phyloP scores from a whole-genome alignment of 805 yeast genomes.

The Torulaspora maleeae region DNA sequence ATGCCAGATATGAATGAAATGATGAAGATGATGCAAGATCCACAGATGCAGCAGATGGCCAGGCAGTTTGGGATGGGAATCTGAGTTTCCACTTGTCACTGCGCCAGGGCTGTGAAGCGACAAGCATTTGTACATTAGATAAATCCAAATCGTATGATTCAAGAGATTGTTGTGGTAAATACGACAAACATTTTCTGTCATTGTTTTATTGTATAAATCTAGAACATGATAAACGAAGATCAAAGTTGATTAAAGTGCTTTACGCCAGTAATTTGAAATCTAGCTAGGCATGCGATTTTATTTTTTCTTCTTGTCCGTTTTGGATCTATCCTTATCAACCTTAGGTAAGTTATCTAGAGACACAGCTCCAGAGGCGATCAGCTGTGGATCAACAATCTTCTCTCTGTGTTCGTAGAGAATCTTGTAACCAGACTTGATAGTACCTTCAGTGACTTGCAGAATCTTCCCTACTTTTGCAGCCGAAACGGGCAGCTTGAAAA shows the following conservation, averaged over 20 bases:
- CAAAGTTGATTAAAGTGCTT: not conserved
- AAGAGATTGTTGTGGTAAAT: not conserved
- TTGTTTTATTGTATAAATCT: conserved; percentile 2
- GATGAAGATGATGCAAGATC: conserved; percentile 56
- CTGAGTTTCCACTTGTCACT: conserved; percentile 4
- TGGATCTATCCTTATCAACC: conserved; percentile 31
- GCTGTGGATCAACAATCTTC: conserved; percentile 46
- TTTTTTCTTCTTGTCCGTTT: conserved; percentile 16
- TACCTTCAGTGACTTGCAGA: conserved; percentile 95
- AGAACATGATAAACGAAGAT: conserved; percentile 3
- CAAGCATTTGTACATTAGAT: conserved; percentile 1
- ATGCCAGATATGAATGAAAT: conserved; percentile 64
- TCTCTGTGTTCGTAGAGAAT: conserved; percentile 70
- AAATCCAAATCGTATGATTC: not conserved
- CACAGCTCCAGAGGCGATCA: conserved; percentile 31
- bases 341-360: conserved; percentile 31
- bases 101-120: not conserved
- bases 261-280: not conserved
- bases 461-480: conserved; percentile 84
- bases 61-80: conserved; percentile 43
- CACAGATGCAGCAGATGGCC: conserved; percentile 46
- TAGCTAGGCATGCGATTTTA: conserved; percentile 1
- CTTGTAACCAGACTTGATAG: conserved; percentile 88
- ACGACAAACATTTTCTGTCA: not conserved
- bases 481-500: conserved; percentile 72